Evolutionary conservation across 306 rosid genomes (phyloP), one percentile per base, ranked within the genome.

Genomic region (Begonia loranthoides): DNA sequence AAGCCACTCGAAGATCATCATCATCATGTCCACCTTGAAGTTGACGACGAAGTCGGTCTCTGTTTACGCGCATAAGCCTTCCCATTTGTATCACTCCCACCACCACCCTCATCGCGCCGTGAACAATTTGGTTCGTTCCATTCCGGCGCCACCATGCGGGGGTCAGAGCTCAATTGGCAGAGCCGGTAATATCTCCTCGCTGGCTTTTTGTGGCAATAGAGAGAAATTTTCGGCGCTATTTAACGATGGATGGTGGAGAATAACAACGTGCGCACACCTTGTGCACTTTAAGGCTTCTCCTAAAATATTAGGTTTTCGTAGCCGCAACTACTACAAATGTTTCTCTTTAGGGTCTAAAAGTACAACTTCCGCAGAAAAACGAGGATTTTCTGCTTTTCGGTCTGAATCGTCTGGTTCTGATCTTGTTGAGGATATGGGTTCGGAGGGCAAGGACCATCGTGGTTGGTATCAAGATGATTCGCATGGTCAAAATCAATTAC

Each of bases 361-460:
- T 21, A 39, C 41, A 12, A 14, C 50, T 56, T 57, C 52, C 58
- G 65, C 51, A 6, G 49, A 58, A 41, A 63, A 62, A 47, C 76
- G 74, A 12, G 55, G 44, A 33, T 12, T 58, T 58, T 52, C 64
- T 43, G 66, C 54, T 2, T 61, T 73, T 49, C 60, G 53, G 54
- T 57, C 70, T 57, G 51, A 48, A 9, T 61, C 65, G 43, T 61
- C 86, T 48, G 77, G 66, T 48, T 54, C 71, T 44, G 77, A 66
- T 52, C 12, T 77, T 59, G 74, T 68, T 49, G 61, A 67, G 14
- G 74, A 63, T 24, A 89, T 79, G 67, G 76, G 76, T 66, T 75
- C 87, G 2, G 78, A 77, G 57, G 49, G 51, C 63, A 84, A 78
- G 54, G 73, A 52, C 22, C 61, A 68, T 41, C 24, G 45, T 28